Evolutionary conservation across 1,284 basidiomycete species (phyloP), one percentile per base, ranked within the genome.

Genomic region (Cryptococcus sp.): DNA sequence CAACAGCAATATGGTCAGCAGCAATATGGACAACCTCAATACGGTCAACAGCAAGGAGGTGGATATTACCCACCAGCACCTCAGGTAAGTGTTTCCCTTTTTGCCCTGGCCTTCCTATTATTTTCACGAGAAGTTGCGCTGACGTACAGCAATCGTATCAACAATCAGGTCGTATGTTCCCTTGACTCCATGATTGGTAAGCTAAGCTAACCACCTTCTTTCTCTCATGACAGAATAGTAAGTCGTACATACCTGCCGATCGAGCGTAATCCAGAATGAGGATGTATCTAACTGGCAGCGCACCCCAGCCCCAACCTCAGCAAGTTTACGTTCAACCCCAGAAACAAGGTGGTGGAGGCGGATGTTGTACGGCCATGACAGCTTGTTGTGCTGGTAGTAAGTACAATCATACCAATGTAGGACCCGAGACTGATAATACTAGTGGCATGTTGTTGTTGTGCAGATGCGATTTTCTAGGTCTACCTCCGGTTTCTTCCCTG

Each of bases 281-380:
- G 18, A 44, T 36, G 22, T 2, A 42, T 9, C 23, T 11, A 24
- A 18, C 47, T 22, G 16, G 18, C 48, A 70, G 68, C 59, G 62
- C 67, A 55, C 70, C 70, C 37, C 70, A 73, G 55, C 70, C 68
- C 28, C 60, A 61, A 53, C 70, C 70, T 49, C 70, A 73, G 52
- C 70, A 51, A 31, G 67, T 73, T 23, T 73, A 73, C 58, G 54
- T 71, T 46, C 70, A 73, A 54, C 63, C n/a, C n/a, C n/a, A 65
- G 41, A 67, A 59, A 32, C 66, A 60, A 11, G 52, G 61, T 42
- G 56, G 63, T 42, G 45, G 50, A 22, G 57, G 59, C 31, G 54
- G 61, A 18, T 71, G 65, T 54, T 60, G 62, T 41, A 21, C 14
- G 19, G 39, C 39, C 10, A 9, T 10, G 9, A 21, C 39, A 19